Evolutionary conservation across 257 asterid species (phyloP), one percentile per base, ranked within the genome.

Genomic region (Striga asiatica): DNA sequence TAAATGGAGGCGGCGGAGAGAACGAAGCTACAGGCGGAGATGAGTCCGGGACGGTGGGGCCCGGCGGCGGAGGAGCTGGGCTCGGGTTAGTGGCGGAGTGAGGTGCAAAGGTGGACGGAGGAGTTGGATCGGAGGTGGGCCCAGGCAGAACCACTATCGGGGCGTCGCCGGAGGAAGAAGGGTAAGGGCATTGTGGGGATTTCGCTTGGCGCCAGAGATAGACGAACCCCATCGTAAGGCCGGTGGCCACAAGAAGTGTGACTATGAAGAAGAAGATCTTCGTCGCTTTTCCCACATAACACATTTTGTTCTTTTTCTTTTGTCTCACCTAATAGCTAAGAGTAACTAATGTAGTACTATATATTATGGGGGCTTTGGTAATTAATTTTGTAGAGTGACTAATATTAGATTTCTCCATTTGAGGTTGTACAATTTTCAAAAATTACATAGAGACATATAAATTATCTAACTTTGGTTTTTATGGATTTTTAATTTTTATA

Each of bases 241-340:
- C 87, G 41, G 75, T 66, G 20, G 78, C 64, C 3, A 66, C 71
- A 1, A 78, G 32, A 43, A 61, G 73, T 0, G 78, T 72, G 45
- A 78, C 74, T 5, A 84, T 66, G 81, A 84, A 78, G 61, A 83
- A 70, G 81, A 83, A 83, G 80, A 83, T 83, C 84, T 83, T 83
- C 47, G 94, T 83, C 35, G 94, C 94, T 65, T 81, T 83, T 3
- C 94, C 94, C 14, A 83, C 73, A 73, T 80, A 83, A 16, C 86
- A 78, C 77, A 78, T 70, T 58, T 17, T 11, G 2, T 32, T 4
- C 2, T 38, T 38, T 29, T 10, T 29, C 8, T 29, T 29, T 29
- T 1, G 35, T 0, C 35, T 29, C 35, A 29, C 35, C n/a, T n/a
- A n/a, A n/a, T n/a, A n/a, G n/a, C n/a, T n/a, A n/a, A n/a, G n/a